A percentile compares a stretch with the other conserved stretches of the same genome.
phyloP scores from a whole-genome alignment of 164 flowering plant species.

The Magnolia officinalis region DNA sequence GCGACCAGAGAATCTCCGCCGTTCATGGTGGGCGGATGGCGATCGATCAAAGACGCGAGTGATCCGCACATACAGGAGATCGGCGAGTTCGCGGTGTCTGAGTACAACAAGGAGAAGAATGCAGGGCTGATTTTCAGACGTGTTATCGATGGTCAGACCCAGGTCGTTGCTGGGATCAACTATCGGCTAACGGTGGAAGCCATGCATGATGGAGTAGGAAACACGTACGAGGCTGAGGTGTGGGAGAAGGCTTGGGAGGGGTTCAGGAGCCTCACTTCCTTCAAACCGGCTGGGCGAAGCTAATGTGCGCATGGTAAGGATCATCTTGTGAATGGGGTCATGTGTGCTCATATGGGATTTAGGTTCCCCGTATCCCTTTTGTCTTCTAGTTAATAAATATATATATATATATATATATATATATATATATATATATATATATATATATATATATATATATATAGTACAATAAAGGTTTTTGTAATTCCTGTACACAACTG shows the following conservation, averaged over 20 bases:
- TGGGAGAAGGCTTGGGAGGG: conserved; percentile 21
- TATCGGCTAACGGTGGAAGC: conserved; percentile 13
- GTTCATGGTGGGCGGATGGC: conserved; percentile 7
- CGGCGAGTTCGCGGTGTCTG: conserved; percentile 15
- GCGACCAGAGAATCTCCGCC: not conserved
- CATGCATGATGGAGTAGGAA: not conserved
- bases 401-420: no score
- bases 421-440: no score
- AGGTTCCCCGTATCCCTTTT: no score
- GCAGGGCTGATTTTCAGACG: not conserved
- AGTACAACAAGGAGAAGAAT: conserved; percentile 16
- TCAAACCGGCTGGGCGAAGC: conserved; percentile 1
- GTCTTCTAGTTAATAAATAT: no score
- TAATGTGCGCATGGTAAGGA: not conserved
- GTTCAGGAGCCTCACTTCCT: conserved; percentile 17
- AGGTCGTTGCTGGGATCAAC: conserved; percentile 21
- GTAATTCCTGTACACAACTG: no score
- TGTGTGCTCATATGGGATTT: no score
- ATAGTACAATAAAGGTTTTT: no score
- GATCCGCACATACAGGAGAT: conserved; percentile 15
- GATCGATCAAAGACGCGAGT: conserved; percentile 8
- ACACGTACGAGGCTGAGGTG: conserved; percentile 16
- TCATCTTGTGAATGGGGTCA: no score
- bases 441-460: no score
- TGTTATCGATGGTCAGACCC: conserved; percentile 12